Evolutionary conservation across 345 rosid species (phyloP).

Genomic region (Melaleuca quinquenervia): DNA sequence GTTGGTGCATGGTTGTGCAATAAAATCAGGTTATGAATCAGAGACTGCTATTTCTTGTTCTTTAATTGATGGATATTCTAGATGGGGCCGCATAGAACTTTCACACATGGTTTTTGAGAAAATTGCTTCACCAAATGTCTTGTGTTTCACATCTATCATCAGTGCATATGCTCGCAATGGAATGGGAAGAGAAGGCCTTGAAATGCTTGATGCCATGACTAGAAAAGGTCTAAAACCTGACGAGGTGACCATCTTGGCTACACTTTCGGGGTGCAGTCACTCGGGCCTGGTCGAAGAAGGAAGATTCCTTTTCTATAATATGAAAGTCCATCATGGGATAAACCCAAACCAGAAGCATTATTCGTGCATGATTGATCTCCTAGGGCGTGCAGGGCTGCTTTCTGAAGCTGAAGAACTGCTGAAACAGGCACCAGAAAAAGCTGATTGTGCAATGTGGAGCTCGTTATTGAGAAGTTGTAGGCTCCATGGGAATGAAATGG

Average conservation of each 20-base stretch:
- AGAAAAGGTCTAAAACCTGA: slow-evolving; percentile 48
- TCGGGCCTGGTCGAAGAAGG: slow-evolving; percentile 78
- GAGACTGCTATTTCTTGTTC: slow-evolving; percentile 62
- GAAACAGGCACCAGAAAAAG: slow-evolving; percentile 31
- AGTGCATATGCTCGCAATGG: slow-evolving; percentile 54
- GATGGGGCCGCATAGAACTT: slow-evolving; percentile 46
- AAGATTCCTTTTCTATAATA: slow-evolving; percentile 5
- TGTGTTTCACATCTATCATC: slow-evolving; percentile 63
- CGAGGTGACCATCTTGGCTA: slow-evolving; percentile 58
- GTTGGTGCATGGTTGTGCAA: slow-evolving; percentile 47
- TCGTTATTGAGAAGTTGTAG: slow-evolving; percentile 72
- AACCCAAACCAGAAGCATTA: slow-evolving; percentile 44
- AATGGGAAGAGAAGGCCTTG: slow-evolving; percentile 52
- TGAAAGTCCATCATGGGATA: slow-evolving; percentile 38
- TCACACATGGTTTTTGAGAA: slow-evolving; percentile 36
- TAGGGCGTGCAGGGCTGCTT: slow-evolving; percentile 69
- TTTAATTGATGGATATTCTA: slow-evolving; percentile 57
- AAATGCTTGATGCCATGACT: slow-evolving; percentile 46
- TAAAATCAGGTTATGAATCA: slow-evolving; percentile 46
- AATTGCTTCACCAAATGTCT: slow-evolving; percentile 42
- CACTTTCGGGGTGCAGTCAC: slow-evolving; percentile 59
- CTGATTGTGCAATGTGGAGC: slow-evolving; percentile 58
- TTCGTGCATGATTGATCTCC: slow-evolving; percentile 72
- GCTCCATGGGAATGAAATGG: slow-evolving; percentile 38
- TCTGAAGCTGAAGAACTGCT: slow-evolving; percentile 55